A percentile compares a stretch with the other conserved stretches of the same genome.
phyloP scores from a whole-genome alignment of 345 rosid genomes.

The Salix caprea region DNA sequence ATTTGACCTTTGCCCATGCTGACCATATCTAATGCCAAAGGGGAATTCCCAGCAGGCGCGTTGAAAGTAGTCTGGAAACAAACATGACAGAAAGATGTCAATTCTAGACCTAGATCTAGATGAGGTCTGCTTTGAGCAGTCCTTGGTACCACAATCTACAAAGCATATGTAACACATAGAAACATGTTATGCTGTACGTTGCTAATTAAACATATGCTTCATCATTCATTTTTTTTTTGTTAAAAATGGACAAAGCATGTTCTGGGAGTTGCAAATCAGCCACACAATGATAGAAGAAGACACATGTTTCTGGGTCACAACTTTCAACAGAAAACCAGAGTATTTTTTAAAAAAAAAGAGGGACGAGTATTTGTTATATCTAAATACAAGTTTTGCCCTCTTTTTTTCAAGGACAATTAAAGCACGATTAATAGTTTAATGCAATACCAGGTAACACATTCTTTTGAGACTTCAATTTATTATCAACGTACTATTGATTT shows the following conservation, averaged over 20 bases:
- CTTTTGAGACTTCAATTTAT: background rate
- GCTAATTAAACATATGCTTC: background rate
- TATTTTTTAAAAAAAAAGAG: background rate
- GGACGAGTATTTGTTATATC: background rate
- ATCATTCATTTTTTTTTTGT: background rate
- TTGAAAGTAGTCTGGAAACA: slow-evolving; percentile 67
- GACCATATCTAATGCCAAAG: slow-evolving; percentile 84
- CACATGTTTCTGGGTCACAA: background rate
- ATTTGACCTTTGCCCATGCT: slow-evolving; percentile 98
- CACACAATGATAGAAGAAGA: background rate
- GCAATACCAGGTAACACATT: background rate
- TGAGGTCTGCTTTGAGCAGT: background rate
- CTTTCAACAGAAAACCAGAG: background rate
- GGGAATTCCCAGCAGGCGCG: slow-evolving; percentile 81
- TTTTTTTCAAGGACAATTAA: background rate
- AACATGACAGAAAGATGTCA: slow-evolving; percentile 13
- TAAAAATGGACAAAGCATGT: background rate
- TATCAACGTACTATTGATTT: background rate
- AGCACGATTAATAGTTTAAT: background rate
- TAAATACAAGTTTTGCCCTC: no score
- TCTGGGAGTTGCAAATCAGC: background rate
- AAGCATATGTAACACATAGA: background rate
- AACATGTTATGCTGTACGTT: background rate
- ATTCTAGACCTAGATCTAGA: background rate
- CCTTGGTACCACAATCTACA: background rate